Evolutionary conservation across 192 early-diverging fungal species (phyloP), one percentile per base, ranked within the genome.

Genomic region (Coemansia sp.): DNA sequence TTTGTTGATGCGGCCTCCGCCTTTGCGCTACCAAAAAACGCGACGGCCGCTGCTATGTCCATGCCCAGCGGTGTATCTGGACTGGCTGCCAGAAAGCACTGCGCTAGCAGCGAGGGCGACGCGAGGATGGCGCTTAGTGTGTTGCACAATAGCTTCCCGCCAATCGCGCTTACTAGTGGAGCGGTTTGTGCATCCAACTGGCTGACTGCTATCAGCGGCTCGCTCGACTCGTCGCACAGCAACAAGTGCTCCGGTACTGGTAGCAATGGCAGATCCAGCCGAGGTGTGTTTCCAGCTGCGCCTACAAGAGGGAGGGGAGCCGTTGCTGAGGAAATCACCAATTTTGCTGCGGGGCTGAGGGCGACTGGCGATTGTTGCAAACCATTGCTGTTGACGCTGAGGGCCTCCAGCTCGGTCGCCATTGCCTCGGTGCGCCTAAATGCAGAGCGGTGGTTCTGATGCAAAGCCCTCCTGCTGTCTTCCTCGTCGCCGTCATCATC

Each of bases 181-280:
- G 69, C 64, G 2, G 77, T 68, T 8, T 67, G 64, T 6, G 67
- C 25, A 54, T 79, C 68, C n/a, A 79, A 46, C 15, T 64, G 64
- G 35, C 59, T 64, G 20, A 74, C 65, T 31, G 62, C 71, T 32
- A 79, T 43, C 9, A 47, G 49, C 32, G 71, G 71, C 17, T 68
- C 53, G 35, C 71, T 57, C 9, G 39, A 24, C 4, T 60, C 45
- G 24, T 64, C 68, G 27, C 56, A 37, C 49, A 37, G 10, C 24
- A 39, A 22, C 36, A 42, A 22, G 19, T 38, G 32, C 35, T 58
- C 56, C 6, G 56, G 56, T 12, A 38, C 20, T 11, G 56, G n/a
- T 29, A 58, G 11, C n/a, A 6, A 20, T 17, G 20, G 56, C 24
- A 19, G 35, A 38, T 38, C 35, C 20, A 20, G n/a, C 20, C n/a